These are phyloP conservation scores for Saccharomyces hybrid DNA, from an alignment of 1,139 yeast genomes.

Conservation along the genomic window DNA sequence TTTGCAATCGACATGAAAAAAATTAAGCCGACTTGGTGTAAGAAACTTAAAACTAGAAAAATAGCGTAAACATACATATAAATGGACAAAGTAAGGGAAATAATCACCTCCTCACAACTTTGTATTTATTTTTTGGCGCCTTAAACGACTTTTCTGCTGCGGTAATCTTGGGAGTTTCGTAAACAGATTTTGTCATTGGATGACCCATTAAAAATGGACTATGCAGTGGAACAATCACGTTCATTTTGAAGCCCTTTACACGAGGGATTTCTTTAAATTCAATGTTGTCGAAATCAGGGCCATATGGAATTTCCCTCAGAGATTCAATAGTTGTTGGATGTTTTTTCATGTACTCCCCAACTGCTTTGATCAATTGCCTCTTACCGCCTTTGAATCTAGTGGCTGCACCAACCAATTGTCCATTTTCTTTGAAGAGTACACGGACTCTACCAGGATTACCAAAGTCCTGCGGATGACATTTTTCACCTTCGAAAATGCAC, in stretches of 20 bases:
- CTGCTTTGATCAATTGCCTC: slow-evolving; percentile 53
- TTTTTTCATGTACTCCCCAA: slow-evolving; percentile 53
- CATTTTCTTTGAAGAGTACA: slow-evolving; percentile 51
- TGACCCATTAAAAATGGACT: slow-evolving; percentile 74
- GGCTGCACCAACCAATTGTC: slow-evolving; percentile 32
- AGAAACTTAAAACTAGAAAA: neutral
- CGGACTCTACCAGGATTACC: slow-evolving; percentile 95
- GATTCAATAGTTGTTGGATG: slow-evolving; percentile 69
- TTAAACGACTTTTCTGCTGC: slow-evolving; percentile 32
- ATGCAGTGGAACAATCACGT: slow-evolving; percentile 77
- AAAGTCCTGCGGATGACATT: slow-evolving; percentile 92
- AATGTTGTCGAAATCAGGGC: slow-evolving; percentile 39
- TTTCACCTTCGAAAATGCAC: slow-evolving; percentile 62
- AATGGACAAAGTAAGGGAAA: neutral
- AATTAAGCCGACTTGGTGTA: neutral
- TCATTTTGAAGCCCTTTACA: slow-evolving; percentile 81
- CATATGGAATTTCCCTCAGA: slow-evolving; percentile 53
- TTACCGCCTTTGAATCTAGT: slow-evolving; percentile 44
- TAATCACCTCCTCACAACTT: slow-evolving; percentile 33
- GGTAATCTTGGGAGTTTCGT: slow-evolving; percentile 47
- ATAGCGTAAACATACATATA: neutral
- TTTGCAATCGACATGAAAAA: neutral
- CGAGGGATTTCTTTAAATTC: slow-evolving; percentile 59
- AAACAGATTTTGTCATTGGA: slow-evolving; percentile 70
- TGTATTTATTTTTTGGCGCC: slow-evolving; percentile 39